Base-by-base conservation (phyloP, 202 grass and related monocot genomes). In the Digitaria exilis region DNA sequence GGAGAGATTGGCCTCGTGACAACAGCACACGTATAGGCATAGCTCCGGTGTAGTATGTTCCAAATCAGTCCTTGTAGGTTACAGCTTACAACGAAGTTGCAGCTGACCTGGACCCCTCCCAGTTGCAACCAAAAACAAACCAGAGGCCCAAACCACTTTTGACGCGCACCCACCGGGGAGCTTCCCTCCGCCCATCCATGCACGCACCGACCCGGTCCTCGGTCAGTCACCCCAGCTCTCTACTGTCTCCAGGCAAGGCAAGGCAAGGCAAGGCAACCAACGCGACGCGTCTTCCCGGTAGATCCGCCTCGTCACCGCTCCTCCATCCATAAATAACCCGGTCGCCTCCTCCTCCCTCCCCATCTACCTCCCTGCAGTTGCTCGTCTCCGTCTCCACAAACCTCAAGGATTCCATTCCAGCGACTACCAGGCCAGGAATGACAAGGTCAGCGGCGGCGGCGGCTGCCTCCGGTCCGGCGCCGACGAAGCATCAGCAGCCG, bases 241-340 rank as follows among this genome's bases (percentile, higher is more conserved):
- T 26, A 59, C 77, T 55, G 77, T 80, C 62, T 67, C 62, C 77
- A 84, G 51, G 37, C 62, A 51, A 16, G 12, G 7, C 32, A 65
- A 46, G 13, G 10, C 13, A 15, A 2, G 5, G 10, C 13, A n/a
- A n/a, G n/a, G n/a, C 6, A 15, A 41, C 4, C 37, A 24, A 13
- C 80, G 73, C 79, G 63, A 85, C 87, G 87, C 88, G 88, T 89
- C 78, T 86, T 89, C 80, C 55, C 86, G 66, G 86, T 67, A 26
- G 66, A 63, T 7, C 46, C 52, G 31, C 28, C 66, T 45, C 31
- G 16, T 3, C 30, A 13, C 3, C 56, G 24, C 4, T 15, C 60
- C 1, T 34, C 37, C 37, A 39, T 75, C 76, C 56, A 73, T 90
- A 90, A 61, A 86, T 90, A 78, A 16, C 8, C 50, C 70, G 50